Evolutionary conservation across 1,139 yeast species (phyloP), one percentile per base, ranked within the genome.

Genomic region (Kurtzmaniella natalensis): DNA sequence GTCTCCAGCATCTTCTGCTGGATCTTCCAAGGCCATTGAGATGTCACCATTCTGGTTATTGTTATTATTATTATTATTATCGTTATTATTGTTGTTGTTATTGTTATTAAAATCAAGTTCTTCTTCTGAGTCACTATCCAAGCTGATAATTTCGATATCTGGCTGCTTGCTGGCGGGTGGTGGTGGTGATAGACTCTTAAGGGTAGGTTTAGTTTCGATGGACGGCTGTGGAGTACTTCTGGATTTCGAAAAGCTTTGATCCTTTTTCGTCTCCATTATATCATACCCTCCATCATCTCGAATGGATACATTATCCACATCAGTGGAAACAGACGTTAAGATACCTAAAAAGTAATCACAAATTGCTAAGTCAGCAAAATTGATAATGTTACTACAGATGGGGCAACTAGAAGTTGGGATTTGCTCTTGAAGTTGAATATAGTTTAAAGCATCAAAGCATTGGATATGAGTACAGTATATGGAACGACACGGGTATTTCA

Each of bases 401-500:
- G 89, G 89, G 48, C 94, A 83, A 28, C 56, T 57, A 86, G 87
- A 81, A 0, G 77, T 68, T 0, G 88, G 79, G 1, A 75, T 61
- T 46, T 76, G 81, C 32, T 64, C 60, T 48, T 82, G 92, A 20
- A 80, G 63, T 38, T 72, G 69, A 10, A 83, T 48, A 47, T 70
- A 83, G 34, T 78, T 72, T 18, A 64, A 51, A 0, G 78, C 81
- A 55, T 83, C 94, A 55, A 82, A 82, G 47, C 92, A 82, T 46
- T 76, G 81, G n/a, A 79, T 55, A 51, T 83, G 94, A 25, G 70
- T 61, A 54, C 92, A 83, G 36, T 58, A 63, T 0, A 66, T 58
- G 2, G 85, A 73, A 44, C 76, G 74, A 2, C 71, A 73, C 0
- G 94, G 92, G 38, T 66, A 58, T 37, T 63, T 61, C 70, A 83